Conservation (phyloP, 768 basidiomycete genomes). For the Phylloporus sp. region DNA sequence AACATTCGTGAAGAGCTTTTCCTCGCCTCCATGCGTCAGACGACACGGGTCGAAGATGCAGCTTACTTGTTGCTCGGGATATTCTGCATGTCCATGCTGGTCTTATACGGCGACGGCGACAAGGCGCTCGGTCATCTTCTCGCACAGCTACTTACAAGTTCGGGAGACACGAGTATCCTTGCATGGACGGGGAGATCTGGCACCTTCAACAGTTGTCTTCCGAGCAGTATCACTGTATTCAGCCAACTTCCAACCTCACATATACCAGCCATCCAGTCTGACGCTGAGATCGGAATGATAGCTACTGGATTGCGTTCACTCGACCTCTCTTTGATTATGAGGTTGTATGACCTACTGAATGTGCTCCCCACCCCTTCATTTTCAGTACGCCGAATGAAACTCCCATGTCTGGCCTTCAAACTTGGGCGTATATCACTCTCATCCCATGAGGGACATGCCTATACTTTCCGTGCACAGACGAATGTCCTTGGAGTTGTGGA, state of each 20-base stretch:
- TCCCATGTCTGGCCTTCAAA: conserved; percentile 9
- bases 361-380: neutral
- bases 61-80: neutral
- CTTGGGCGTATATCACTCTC: neutral
- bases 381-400: neutral
- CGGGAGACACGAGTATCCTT: conserved; percentile 4
- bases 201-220: conserved; percentile 8
- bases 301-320: neutral
- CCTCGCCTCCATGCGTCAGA: neutral
- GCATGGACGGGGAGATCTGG: conserved; percentile 6
- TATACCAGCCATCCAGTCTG: neutral
- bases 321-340: too few relatives aligned
- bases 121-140: conserved; percentile 2
- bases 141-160: neutral
- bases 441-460: too few relatives aligned
- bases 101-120: conserved; percentile 4
- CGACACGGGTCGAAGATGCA: neutral
- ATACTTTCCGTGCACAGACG: neutral
- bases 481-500: conserved; percentile 3
- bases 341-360: conserved; percentile 1
- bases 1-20: neutral
- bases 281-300: too few relatives aligned
- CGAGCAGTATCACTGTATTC: neutral
- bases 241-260: neutral
- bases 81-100: neutral